Base-by-base conservation (phyloP, 805 yeast species). In the Lachancea fermentati region DNA sequence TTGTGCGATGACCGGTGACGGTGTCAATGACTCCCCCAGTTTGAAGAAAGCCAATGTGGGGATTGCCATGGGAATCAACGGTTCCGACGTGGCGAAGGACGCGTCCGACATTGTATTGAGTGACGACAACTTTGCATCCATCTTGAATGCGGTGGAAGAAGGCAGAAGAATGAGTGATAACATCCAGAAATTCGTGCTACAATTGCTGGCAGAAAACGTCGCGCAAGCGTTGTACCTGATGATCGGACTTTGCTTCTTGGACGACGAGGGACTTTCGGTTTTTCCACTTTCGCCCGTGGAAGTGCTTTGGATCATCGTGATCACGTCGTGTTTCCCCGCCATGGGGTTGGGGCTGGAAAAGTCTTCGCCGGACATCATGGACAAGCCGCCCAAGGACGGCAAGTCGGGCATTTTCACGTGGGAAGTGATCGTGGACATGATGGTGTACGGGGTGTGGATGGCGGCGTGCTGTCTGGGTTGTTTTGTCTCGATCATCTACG, bases 1-100 rank as follows among this genome's bases (percentile, higher is more conserved):
- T 47, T 97, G 93, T 44, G 97, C 97, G 13, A 89, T 91, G 96
- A 89, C 97, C n/a, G 98, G 98, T 54, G 97, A 89, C 63, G 97
- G 97, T 65, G 96, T 91, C 16, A 89, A 89, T 59, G 97, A 89
- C 68, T 96, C 97, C 0, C 97, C 97, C 12, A 96, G 97, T 12
- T 73, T 91, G 54, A 89, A 91, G 58, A 72, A 88, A 59, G 97
- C 97, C 3, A 95, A 89, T 65, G 91, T 91, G 50, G 97, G 97
- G 55, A 87, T 91, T 54, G 85, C 95, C 13, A 88, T 89, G 93
- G 91, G 88, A 45, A 76, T 79, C 49, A 81, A 84, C 62, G 98
- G 98, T 44, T 91, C 97, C 0, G 98, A 91, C 62, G 98, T 91
- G 30, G 97, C 97, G 37, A 93, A 91, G 57, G 98, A 93, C 62